Evolutionary conservation across 179 eudicot genomes (phyloP).

Genomic region (Camellia oleifera): DNA sequence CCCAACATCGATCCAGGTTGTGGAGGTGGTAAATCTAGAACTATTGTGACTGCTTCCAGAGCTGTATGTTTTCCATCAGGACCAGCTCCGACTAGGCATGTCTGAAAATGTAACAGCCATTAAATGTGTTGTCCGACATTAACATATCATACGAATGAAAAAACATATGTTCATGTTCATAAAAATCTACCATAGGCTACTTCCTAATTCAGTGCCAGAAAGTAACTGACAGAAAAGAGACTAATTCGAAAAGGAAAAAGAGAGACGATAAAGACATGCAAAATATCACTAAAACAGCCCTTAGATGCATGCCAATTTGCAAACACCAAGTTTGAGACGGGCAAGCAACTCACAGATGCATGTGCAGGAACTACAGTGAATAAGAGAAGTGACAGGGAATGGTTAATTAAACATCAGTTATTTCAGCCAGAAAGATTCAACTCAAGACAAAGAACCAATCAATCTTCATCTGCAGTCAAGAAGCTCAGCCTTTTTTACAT

Average conservation of each 20-base stretch:
- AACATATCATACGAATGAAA: not conserved
- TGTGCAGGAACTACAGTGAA: not conserved
- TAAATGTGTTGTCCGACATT: slow-evolving; percentile 9
- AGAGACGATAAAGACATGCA: not conserved
- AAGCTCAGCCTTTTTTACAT: not conserved
- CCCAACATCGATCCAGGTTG: slow-evolving; percentile 97
- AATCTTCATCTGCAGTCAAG: not conserved
- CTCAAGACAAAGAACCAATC: not conserved
- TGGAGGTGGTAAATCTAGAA: slow-evolving; percentile 98
- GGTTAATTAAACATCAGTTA: not conserved
- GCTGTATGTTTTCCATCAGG: slow-evolving; percentile 97
- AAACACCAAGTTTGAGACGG: not conserved
- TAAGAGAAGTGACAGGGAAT: not conserved
- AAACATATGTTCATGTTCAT: not conserved
- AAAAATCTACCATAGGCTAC: not conserved
- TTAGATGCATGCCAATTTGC: not conserved
- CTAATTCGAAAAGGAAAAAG: not conserved
- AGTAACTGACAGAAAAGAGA: not conserved
- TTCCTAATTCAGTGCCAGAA: not conserved
- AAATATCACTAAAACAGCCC: not conserved
- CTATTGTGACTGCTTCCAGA: slow-evolving; percentile 95
- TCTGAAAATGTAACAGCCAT: slow-evolving; percentile 43
- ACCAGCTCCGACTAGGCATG: slow-evolving; percentile 99
- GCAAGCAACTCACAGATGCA: not conserved
- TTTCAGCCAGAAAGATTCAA: not conserved